These are phyloP conservation scores for Leccinum broughii DNA, from an alignment of 768 basidiomycete species.

Conservation along the genomic window DNA sequence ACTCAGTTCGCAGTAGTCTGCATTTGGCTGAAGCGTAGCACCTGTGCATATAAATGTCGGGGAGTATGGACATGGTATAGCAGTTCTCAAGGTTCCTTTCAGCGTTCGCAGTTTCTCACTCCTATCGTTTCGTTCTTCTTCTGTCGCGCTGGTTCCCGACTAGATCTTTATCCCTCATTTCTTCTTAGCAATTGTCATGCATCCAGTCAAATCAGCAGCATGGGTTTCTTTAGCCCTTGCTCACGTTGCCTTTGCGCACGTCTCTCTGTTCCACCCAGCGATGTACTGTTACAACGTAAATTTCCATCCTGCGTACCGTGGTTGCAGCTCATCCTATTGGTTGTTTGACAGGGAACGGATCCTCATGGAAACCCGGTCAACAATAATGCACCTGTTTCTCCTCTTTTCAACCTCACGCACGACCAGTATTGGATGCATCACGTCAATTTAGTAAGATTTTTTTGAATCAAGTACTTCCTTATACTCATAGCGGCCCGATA, in stretches of 20 bases:
- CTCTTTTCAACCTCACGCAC: slow-evolving; percentile 1
- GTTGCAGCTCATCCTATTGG: background rate
- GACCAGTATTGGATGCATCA: slow-evolving; percentile 9
- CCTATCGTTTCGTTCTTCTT: background rate
- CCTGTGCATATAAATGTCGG: slow-evolving; percentile 8
- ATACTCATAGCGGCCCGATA: slow-evolving; percentile 3
- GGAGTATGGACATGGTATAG: background rate
- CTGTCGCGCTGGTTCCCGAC: slow-evolving; percentile 13
- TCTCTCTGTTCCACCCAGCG: background rate
- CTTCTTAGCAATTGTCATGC: slow-evolving; percentile 1
- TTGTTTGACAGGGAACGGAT: slow-evolving; percentile 5
- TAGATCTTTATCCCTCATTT: background rate
- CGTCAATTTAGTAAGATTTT: background rate
- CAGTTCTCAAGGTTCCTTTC: background rate
- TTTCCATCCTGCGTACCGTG: background rate
- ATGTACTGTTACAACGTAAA: slow-evolving; percentile 16
- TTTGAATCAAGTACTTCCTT: background rate
- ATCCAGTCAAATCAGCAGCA: background rate
- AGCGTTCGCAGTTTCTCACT: background rate
- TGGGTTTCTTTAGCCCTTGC: slow-evolving; percentile 16
- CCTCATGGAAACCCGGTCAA: background rate
- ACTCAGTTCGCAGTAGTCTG: slow-evolving; percentile 3
- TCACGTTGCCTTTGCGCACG: slow-evolving; percentile 13
- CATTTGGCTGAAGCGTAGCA: background rate
- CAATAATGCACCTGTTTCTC: background rate